Evolutionary conservation across 768 basidiomycete species (phyloP).

Genomic region (Kwoniella dejecticola): DNA sequence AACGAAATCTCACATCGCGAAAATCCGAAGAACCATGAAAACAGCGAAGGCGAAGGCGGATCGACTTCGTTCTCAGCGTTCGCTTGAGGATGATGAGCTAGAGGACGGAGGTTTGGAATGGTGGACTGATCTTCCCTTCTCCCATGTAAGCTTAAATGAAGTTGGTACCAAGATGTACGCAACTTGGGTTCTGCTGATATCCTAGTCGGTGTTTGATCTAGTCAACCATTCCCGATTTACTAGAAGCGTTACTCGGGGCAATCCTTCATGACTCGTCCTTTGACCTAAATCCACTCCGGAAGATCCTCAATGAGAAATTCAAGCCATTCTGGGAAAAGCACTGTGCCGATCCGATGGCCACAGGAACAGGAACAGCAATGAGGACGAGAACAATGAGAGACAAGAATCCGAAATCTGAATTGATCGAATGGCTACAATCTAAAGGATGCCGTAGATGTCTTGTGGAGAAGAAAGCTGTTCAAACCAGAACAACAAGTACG

Average conservation of each 20-base stretch:
- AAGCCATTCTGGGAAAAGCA: constrained; percentile 36
- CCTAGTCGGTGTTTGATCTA: too few species aligned
- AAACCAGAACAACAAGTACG: too few species aligned
- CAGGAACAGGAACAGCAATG: too few species aligned
- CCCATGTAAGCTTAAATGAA: constrained; percentile 19
- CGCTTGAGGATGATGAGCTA: neutral
- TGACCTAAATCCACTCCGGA: constrained; percentile 11
- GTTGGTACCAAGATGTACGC: too few species aligned
- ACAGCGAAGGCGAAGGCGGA: constrained; percentile 19
- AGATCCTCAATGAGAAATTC: constrained; percentile 23
- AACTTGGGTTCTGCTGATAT: too few species aligned
- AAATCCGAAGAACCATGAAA: constrained; percentile 13
- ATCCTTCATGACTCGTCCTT: constrained; percentile 29
- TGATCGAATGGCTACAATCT: constrained; percentile 18
- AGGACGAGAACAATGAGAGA: too few species aligned
- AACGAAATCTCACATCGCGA: neutral
- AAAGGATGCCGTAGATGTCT: constrained; percentile 22
- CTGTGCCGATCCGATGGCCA: constrained; percentile 29
- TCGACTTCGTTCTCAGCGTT: neutral
- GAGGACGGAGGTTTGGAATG: constrained; percentile 22
- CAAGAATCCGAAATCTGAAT: constrained; percentile 32
- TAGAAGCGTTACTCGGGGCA: constrained; percentile 38
- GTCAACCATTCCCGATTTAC: constrained; percentile 19
- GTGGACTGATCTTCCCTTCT: constrained; percentile 24
- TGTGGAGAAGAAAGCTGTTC: too few species aligned